Conservation (phyloP, 2,329 filamentous ascomycete species). For the Neonectria sp. region DNA sequence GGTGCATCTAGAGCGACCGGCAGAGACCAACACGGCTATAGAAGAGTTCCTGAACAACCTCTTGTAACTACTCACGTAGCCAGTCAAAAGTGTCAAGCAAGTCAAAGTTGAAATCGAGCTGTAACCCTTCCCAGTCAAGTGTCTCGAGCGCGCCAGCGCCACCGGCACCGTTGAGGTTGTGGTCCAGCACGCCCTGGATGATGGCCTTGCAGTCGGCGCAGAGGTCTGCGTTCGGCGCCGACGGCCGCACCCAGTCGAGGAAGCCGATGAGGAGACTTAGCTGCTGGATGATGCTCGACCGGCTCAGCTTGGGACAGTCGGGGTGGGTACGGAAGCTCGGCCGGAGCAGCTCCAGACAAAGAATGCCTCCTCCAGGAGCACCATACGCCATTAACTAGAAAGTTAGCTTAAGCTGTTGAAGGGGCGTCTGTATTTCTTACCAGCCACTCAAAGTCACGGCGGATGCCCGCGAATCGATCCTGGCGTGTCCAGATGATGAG, state of each 20-base stretch:
- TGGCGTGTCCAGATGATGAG: conserved; percentile 66
- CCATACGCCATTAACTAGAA: conserved; percentile 64
- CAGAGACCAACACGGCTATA: conserved; percentile 44
- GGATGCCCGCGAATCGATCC: conserved; percentile 59
- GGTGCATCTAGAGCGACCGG: conserved; percentile 49
- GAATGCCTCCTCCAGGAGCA: conserved; percentile 64
- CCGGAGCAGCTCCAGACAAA: conserved; percentile 65
- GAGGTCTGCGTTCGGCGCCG: conserved; percentile 64
- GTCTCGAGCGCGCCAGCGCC: conserved; percentile 41
- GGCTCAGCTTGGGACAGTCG: conserved; percentile 55
- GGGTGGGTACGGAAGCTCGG: conserved; percentile 56
- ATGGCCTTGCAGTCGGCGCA: conserved; percentile 62
- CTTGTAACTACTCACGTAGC: conserved; percentile 49
- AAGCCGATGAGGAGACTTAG: conserved; percentile 66
- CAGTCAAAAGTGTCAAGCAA: conserved; percentile 66
- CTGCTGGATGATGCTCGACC: conserved; percentile 66
- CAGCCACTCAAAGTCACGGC: conserved; percentile 66
- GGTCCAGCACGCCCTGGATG: conserved; percentile 66
- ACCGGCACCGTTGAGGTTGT: conserved; percentile 59
- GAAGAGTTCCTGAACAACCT: conserved; percentile 33
- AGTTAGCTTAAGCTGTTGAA: conserved; percentile 8
- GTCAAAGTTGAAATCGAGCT: conserved; percentile 61
- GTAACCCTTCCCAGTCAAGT: conserved; percentile 55
- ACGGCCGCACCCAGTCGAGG: conserved; percentile 65
- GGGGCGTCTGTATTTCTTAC: conserved; percentile 47